A percentile compares a stretch with the other conserved stretches of the same genome.
Conservation (phyloP, 1,139 yeast genomes). For the Citeromyces hawaiiensis region DNA sequence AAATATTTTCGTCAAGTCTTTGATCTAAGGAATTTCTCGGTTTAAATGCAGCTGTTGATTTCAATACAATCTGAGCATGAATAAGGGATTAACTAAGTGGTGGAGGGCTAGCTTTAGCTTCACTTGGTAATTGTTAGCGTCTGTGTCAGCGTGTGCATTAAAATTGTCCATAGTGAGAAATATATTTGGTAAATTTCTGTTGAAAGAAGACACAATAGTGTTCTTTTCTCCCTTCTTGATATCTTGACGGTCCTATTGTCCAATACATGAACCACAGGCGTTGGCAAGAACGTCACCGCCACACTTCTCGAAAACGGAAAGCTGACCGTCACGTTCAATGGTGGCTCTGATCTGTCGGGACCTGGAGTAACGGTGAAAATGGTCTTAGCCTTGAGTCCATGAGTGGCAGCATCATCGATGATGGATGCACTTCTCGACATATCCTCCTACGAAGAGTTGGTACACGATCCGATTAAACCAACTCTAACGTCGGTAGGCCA, state of each 20-base stretch:
- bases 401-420: conserved; percentile 70
- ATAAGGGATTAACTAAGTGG: no score
- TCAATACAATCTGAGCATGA: no score
- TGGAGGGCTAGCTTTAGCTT: no score
- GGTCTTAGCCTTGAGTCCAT: conserved; percentile 82
- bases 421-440: conserved; percentile 91
- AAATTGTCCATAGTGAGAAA: no score
- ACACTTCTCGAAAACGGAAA: conserved; percentile 62
- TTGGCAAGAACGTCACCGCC: conserved; percentile 91
- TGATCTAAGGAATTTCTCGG: no score
- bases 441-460: conserved; percentile 95
- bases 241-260: conserved; percentile 99
- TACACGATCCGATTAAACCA: conserved; percentile 94
- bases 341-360: conserved; percentile 98
- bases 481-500: conserved; percentile 82
- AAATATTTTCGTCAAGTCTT: no score
- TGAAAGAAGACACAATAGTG: conserved; percentile 96
- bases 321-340: conserved; percentile 85
- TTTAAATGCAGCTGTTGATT: no score
- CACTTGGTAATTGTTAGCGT: no score
- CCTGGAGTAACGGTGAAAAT: conserved; percentile 96
- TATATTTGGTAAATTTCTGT: conserved; percentile 99
- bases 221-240: conserved; percentile 96
- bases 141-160: no score
- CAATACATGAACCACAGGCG: conserved; percentile 99